Base-by-base conservation (phyloP, 371 early-diverging fungal genomes). In the Coemansia sp. region DNA sequence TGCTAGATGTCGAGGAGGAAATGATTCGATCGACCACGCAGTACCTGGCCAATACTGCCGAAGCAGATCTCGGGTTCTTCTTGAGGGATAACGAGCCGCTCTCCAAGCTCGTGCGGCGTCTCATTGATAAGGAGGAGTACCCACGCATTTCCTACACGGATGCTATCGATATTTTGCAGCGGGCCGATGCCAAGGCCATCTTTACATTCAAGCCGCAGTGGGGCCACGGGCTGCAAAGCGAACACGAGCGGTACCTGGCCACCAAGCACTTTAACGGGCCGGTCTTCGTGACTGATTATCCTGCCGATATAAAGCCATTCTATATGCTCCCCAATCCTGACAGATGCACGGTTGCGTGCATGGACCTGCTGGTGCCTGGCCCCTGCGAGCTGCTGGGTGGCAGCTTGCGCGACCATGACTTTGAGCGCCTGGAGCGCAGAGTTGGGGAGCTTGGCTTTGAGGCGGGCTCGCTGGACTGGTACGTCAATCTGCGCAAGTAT, bases 261-360 rank as follows among this genome's bases (percentile, higher is more conserved):
- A 83, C 87, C 0, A 78, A 74, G n/a, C 81, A 87, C 50, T 89
- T 87, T 61, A 60, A 77, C 0, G 76, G 72, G 2, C 96, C 97
- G 0, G 92, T 94, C 2, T 96, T 94, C 82, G 91, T 97, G 5
- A 93, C 91, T 5, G 86, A 95, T 58, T 97, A 96, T 70, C 97
- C 97, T 1, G 72, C 80, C 0, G 72, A 69, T 2, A 64, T 87
- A 46, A 97, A 97, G 75, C 94, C 97, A 0, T 97, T 97, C 65
- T 97, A 97, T 65, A 97, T 97, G 97, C 81, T 86, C 55, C 80
- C 82, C 5, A 88, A 90, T 62, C 62, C 70, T 0, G 81, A 77
- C 18, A 64, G 80, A 4, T 75, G 78, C 39, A 94, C 93, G 0
- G 97, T 92, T 0, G 88, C 86, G 1, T 94, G 94, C 58, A 86